These are phyloP conservation scores for Extremus antarcticus DNA, from an alignment of 495 filamentous ascomycete species.

Conservation along the genomic window DNA sequence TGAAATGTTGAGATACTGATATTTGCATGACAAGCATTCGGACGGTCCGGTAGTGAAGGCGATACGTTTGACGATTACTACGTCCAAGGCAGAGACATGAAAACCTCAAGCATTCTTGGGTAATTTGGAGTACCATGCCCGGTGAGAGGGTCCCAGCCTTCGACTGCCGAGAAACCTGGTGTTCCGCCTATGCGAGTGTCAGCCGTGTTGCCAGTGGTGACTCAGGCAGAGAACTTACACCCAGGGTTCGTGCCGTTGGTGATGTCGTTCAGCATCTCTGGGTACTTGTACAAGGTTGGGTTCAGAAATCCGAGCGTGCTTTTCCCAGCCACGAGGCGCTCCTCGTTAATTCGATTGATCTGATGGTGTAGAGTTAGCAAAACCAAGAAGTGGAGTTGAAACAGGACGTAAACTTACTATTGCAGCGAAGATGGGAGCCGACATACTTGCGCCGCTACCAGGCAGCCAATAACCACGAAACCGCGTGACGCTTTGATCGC, in stretches of 20 bases:
- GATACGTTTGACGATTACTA: no score
- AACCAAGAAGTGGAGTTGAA: constrained; percentile 18
- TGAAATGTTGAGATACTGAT: no score
- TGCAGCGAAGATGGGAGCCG: constrained; percentile 9
- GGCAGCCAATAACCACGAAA: neutral
- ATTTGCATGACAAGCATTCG: no score
- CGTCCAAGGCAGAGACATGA: constrained; percentile 6
- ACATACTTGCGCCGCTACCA: constrained; percentile 3
- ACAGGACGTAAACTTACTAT: constrained; percentile 20
- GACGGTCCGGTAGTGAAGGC: no score
- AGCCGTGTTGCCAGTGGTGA: neutral
- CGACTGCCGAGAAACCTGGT: constrained; percentile 4
- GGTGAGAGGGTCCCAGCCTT: constrained; percentile 18
- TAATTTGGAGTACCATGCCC: constrained; percentile 12
- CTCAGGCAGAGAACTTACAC: constrained; percentile 4
- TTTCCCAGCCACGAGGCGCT: constrained; percentile 12
- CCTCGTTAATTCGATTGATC: constrained; percentile 17
- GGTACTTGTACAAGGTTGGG: constrained; percentile 12
- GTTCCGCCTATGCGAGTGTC: constrained; percentile 4
- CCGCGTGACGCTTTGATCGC: constrained; percentile 8
- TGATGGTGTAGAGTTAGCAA: constrained; percentile 7
- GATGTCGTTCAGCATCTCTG: constrained; percentile 17
- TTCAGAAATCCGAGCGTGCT: constrained; percentile 17
- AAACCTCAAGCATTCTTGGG: constrained; percentile 8
- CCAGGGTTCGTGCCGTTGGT: constrained; percentile 13